These are phyloP conservation scores for Ophiobolus disseminans DNA, from an alignment of 2,329 filamentous ascomycete species.

Conservation along the genomic window DNA sequence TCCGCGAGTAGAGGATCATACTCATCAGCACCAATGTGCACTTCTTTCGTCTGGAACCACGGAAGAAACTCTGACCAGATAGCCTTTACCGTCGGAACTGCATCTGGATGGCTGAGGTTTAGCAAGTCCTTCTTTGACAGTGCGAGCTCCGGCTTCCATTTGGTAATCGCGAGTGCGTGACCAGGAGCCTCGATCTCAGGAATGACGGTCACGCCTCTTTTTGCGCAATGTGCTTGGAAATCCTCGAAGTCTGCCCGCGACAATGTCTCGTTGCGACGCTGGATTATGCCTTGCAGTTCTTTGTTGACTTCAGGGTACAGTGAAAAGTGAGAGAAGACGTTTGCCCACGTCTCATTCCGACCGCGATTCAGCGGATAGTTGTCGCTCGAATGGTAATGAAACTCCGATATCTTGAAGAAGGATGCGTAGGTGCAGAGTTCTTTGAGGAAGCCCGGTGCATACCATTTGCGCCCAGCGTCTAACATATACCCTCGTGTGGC, in stretches of 20 bases:
- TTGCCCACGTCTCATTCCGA: conserved; percentile 54
- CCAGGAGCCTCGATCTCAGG: conserved; percentile 50
- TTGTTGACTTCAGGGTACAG: conserved; percentile 47
- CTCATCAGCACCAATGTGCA: conserved; percentile 50
- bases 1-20: conserved; percentile 44
- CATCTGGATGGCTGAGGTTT: conserved; percentile 46
- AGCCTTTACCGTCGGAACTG: conserved; percentile 45
- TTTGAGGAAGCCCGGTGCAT: conserved; percentile 51
- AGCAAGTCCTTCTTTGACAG: conserved; percentile 46
- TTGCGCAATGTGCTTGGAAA: conserved; percentile 44
- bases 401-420: conserved; percentile 59
- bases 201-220: conserved; percentile 45
- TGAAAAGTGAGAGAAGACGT: conserved; percentile 57
- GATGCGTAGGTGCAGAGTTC: conserved; percentile 55
- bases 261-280: conserved; percentile 47
- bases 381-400: conserved; percentile 60
- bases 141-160: conserved; percentile 50
- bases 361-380: conserved; percentile 59
- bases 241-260: conserved; percentile 45
- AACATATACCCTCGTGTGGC: conserved; percentile 55
- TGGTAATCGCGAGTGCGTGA: conserved; percentile 47
- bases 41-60: conserved; percentile 49
- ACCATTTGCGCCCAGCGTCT: conserved; percentile 56
- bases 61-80: conserved; percentile 50
- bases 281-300: conserved; percentile 42